Evolutionary conservation across 2,329 filamentous ascomycete species (phyloP), one percentile per base, ranked within the genome.

Genomic region (Bisporella sp.): DNA sequence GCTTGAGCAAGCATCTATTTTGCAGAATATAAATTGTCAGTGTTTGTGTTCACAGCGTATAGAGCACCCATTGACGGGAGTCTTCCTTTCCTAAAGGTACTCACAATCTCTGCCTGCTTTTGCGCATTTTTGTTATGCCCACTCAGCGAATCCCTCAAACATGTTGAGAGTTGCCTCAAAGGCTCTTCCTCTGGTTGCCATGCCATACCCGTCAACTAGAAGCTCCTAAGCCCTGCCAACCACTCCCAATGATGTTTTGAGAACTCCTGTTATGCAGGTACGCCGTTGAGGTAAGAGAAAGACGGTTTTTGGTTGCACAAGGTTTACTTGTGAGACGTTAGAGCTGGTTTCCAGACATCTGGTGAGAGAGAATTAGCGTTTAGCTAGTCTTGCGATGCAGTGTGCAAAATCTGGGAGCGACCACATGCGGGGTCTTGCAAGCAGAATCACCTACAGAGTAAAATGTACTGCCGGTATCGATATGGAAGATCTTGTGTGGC

Each of bases 131-230:
- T 83, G 70, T 96, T 81, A 67, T 87, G 85, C 60, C 85, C 86
- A 68, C 89, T 95, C 63, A 97, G 77, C 42, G 93, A 96, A 73
- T 97, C 91, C 72, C 85, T 89, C 65, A 99, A 81, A 71, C 84
- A 96, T 65, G 84, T 81, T 60, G 89, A 86, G 59, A 99, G 82
- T 78, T 96, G 91, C 76, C 79, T 80, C 75, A 99, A 77, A 68
- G 86, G 89, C 76, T 91, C 88, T 64, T 85, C 81, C 64, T 87
- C 77, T 56, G 93, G 93, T 74, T 95, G 88, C 93, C 93, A 99
- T 70, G 85, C 81, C 91, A 96, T 96, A 67, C 48, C 58, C 40
- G 49, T 51, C 52, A 53, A 55, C 48, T 55, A 47, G 43, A 45
- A 31, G 21, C 8, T 51, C 53, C 48, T 48, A 37, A 52, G 51